Evolutionary conservation across 2,329 filamentous ascomycete genomes (phyloP), one percentile per base, ranked within the genome.

Genomic region (Truncatella angustata): DNA sequence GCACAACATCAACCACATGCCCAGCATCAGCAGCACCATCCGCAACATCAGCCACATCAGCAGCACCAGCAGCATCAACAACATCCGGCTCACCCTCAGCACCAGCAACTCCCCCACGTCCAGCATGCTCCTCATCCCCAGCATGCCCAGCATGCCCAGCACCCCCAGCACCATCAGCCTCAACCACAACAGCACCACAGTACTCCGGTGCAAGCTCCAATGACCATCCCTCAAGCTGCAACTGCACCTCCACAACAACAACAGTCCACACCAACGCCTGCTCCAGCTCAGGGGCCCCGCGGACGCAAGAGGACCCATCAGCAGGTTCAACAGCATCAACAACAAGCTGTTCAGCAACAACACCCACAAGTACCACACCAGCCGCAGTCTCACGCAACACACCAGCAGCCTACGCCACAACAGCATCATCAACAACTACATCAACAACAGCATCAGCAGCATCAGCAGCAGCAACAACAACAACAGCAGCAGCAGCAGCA

Each of bases 11-110:
- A 69, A 35, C 66, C 65, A 47, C 61, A 61, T 46, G 64, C 65
- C 44, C 61, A 61, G 48, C 66, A 67, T 44, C 65, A 66, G 20
- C 64, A 64, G 35, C 58, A 61, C 24, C 40, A 60, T 4, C 59
- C 61, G 42, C 67, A 69, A 50, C 72, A 73, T 54, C 64, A 67
- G 36, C 63, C 67, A 21, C 66, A 66, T 54, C 61, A 52, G 21
- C 45, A 53, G 35, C 55, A 53, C 18, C 45, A 43, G 50, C 56
- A 53, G 49, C 62, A 63, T 43, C 58, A 63, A 30, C 66, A 68
- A 52, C 64, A 69, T 35, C 28, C 24, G 21, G 14, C 40, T n/a
- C 40, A 43, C 10, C 68, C 73, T 35, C 66, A 70, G 42, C 68
- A 66, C 26, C 64, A 67, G 24, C 70, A 70, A 55, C 70, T 70